Conservation (phyloP, 768 basidiomycete genomes). For the Russula lepida region DNA sequence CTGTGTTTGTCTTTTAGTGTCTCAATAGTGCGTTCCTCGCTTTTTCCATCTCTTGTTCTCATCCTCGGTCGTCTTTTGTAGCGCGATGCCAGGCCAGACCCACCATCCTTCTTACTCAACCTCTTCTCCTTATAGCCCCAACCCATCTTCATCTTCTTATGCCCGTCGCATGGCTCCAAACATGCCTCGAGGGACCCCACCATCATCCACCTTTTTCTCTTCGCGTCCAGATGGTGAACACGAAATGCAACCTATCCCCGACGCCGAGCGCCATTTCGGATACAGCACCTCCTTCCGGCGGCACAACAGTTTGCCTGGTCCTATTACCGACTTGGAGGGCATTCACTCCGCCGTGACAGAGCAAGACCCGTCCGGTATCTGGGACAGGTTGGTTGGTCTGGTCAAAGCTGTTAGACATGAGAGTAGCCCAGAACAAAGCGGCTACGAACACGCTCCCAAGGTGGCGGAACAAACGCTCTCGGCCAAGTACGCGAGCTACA, state of each 20-base stretch:
- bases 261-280: constrained; percentile 67
- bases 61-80: neutral
- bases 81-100: neutral
- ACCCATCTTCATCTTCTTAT: neutral
- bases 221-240: constrained; percentile 41
- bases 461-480: constrained; percentile 5
- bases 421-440: constrained; percentile 32
- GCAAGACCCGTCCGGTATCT: constrained; percentile 33
- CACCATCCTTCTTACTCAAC: neutral
- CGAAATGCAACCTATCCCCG: constrained; percentile 43
- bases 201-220: constrained; percentile 76
- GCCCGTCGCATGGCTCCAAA: constrained; percentile 1
- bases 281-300: constrained; percentile 75
- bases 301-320: constrained; percentile 39
- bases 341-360: constrained; percentile 24
- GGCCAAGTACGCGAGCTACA: neutral
- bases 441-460: constrained; percentile 28
- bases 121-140: neutral
- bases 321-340: constrained; percentile 31
- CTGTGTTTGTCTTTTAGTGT: neutral
- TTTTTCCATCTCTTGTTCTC: neutral
- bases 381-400: constrained; percentile 36
- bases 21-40: neutral
- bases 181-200: constrained; percentile 46
- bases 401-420: constrained; percentile 34